A percentile compares a stretch with the other conserved stretches of the same genome.
Conservation (phyloP, 1,139 yeast species). For the Wickerhamomyces sp. region DNA sequence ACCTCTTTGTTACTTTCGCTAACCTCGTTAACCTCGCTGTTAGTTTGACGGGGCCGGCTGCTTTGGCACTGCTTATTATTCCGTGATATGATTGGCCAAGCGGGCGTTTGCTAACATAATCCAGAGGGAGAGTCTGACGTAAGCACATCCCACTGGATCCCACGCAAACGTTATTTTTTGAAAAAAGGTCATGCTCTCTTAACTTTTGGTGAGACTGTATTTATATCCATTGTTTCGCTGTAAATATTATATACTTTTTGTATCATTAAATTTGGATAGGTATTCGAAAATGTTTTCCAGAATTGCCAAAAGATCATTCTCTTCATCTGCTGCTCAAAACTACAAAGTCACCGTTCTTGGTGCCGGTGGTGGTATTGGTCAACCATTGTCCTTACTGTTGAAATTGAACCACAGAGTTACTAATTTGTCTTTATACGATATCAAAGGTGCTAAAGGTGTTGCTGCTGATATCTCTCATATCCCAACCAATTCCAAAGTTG, state of each 20-base stretch:
- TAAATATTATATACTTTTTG: not conserved
- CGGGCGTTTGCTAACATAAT: not conserved
- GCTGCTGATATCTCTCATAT: constrained; percentile 95
- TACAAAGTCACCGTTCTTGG: constrained; percentile 90
- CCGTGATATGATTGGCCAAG: not conserved
- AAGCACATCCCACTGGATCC: constrained; percentile 1
- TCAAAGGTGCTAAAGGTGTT: constrained; percentile 93
- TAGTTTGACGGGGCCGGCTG: constrained; percentile 1
- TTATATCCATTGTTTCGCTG: not conserved
- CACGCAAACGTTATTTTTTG: not conserved
- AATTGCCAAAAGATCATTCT: constrained; percentile 62
- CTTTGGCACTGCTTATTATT: not conserved
- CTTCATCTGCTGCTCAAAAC: constrained; percentile 53
- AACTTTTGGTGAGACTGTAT: not conserved
- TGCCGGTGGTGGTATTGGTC: constrained; percentile 99
- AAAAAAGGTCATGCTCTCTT: constrained; percentile 3
- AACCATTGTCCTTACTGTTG: constrained; percentile 87
- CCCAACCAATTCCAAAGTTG: constrained; percentile 81
- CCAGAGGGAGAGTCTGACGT: not conserved
- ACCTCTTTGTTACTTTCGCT: no score
- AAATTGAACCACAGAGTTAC: constrained; percentile 85
- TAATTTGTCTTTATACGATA: constrained; percentile 83
- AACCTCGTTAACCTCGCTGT: no score
- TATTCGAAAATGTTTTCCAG: constrained; percentile 39
- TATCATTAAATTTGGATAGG: not conserved